Evolutionary conservation across 73 alveolate genomes (phyloP).

Genomic region (Breviolum minutum): DNA sequence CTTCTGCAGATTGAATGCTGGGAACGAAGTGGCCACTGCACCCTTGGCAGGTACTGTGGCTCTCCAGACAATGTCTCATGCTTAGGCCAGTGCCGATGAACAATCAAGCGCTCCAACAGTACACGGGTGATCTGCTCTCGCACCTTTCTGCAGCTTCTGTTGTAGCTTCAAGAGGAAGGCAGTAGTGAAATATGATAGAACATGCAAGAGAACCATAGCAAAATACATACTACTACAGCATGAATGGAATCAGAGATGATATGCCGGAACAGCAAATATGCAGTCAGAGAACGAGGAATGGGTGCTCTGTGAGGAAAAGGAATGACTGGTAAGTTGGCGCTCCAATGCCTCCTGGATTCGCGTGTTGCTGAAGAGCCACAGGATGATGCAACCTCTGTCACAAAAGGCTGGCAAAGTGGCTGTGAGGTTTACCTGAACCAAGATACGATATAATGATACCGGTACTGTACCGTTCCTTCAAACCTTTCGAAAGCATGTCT

Average conservation of each 20-base stretch:
- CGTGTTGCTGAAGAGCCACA: slow-evolving; percentile 77
- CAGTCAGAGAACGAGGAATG: too few species aligned
- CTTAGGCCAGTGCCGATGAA: slow-evolving; percentile 98
- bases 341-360: slow-evolving; percentile 26
- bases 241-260: too few species aligned
- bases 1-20: too few species aligned
- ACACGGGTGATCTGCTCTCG: slow-evolving; percentile 96
- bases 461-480: too few species aligned
- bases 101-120: slow-evolving; percentile 98
- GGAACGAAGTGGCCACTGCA: too few species aligned
- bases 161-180: background rate
- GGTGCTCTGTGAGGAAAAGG: too few species aligned
- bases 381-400: slow-evolving; percentile 76
- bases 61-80: slow-evolving; percentile 95
- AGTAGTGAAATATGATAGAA: background rate
- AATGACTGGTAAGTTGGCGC: background rate
- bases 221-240: too few species aligned
- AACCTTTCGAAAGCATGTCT: too few species aligned
- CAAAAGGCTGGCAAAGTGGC: background rate
- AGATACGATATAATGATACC: too few species aligned
- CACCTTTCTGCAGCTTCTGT: background rate
- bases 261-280: too few species aligned
- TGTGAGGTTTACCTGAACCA: too few species aligned
- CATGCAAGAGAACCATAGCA: too few species aligned
- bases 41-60: background rate